Evolutionary conservation across 2,329 filamentous ascomycete species (phyloP), one percentile per base, ranked within the genome.

Genomic region (Penicillium brevicompactum): DNA sequence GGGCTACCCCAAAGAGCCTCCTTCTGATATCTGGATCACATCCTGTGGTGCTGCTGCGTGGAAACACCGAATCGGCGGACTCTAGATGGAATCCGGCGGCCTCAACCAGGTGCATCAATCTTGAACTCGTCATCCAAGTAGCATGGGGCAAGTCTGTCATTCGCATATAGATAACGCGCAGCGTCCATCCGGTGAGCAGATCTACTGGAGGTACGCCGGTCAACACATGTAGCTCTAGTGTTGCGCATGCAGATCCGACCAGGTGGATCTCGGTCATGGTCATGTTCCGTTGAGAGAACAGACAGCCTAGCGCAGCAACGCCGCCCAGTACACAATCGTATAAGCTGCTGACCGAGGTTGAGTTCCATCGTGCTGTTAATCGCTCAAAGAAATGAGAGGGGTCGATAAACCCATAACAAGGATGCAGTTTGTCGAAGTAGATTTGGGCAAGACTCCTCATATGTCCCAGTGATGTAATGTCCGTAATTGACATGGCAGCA

Each of bases 351-450:
- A 50, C 61, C 16, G 56, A 56, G 7, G 51, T 60, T 42, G 59
- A 64, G 60, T 56, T 42, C 62, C 65, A 52, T 60, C 68, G 63
- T 9, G 53, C 51, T 11, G 62, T 49, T 1, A 70, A 50, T 24
- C 52, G 60, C 14, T 61, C 49, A 7, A 60, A 68, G 40, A 70
- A 67, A 1, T 37, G 16, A 6, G 40, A 11, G 4, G 50, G 53
- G 41, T 34, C 71, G 50, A 84, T 64, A 55, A 84, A 83, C 4
- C 81, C 81, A 59, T 84, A 84, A 21, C 78, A 73, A 0, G 76
- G 77, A 54, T 82, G 76, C 1, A 84, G 67, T 43, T 83, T 80
- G 3, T 75, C 66, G 56, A 84, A 83, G 56, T 84, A 84, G 2
- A 78, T 68, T 0, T 65, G 57, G 1, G 76, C 74, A 38, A 84